These are phyloP conservation scores for Suhomyces prunicola DNA, from an alignment of 805 yeast genomes.

Conservation along the genomic window DNA sequence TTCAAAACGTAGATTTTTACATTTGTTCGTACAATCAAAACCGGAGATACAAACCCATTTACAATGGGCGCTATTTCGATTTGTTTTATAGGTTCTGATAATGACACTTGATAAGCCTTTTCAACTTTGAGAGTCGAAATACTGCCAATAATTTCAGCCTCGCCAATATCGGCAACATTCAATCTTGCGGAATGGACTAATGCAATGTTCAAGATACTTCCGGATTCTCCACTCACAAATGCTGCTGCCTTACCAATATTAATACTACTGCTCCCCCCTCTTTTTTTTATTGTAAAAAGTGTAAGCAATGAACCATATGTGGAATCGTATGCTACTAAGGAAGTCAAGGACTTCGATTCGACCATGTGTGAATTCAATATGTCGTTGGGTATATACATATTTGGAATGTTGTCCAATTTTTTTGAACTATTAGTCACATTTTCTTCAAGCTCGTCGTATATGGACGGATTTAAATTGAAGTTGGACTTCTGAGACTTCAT, in stretches of 20 bases:
- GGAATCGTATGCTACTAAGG: slow-evolving; percentile 33
- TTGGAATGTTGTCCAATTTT: not conserved
- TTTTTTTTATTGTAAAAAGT: slow-evolving; percentile 14
- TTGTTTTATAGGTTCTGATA: slow-evolving; percentile 38
- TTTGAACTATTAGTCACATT: not conserved
- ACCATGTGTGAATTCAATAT: slow-evolving; percentile 18
- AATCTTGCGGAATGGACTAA: not conserved
- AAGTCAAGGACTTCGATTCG: slow-evolving; percentile 24
- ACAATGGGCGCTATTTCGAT: slow-evolving; percentile 29
- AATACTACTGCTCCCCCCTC: not conserved
- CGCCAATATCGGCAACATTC: not conserved
- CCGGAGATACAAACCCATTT: slow-evolving; percentile 20
- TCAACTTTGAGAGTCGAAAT: not conserved
- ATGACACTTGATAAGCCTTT: slow-evolving; percentile 1
- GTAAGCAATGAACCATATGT: slow-evolving; percentile 25
- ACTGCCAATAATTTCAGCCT: not conserved
- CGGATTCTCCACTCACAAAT: slow-evolving; percentile 30
- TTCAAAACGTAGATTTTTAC: slow-evolving; percentile 30
- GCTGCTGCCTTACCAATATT: slow-evolving; percentile 15
- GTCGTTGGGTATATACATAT: slow-evolving; percentile 21
- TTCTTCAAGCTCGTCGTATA: not conserved
- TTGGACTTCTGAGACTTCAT: not conserved
- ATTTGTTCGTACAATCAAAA: slow-evolving; percentile 38
- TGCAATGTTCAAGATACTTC: slow-evolving; percentile 26
- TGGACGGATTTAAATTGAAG: not conserved